Conservation (phyloP, 2,329 filamentous ascomycete species). For the Rhytidhysteron rufulum region DNA sequence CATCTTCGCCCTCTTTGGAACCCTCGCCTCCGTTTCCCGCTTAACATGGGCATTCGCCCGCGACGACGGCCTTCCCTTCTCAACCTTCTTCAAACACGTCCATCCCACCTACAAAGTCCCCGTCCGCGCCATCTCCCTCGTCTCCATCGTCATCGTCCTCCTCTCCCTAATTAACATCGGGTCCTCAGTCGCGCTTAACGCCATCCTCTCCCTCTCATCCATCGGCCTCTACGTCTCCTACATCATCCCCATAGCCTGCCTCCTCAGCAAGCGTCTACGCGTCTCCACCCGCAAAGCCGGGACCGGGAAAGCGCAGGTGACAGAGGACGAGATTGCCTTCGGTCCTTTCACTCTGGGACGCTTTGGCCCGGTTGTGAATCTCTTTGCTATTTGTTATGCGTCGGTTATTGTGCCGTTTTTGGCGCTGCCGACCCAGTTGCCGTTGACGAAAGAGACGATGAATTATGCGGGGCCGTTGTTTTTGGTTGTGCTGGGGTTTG, state of each 20-base stretch:
- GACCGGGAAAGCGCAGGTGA: too few species aligned
- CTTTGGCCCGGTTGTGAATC: slow-evolving; percentile 21
- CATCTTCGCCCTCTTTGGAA: slow-evolving; percentile 39
- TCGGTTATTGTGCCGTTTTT: slow-evolving; percentile 25
- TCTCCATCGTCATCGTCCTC: slow-evolving; percentile 30
- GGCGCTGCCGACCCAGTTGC: slow-evolving; percentile 24
- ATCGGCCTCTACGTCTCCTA: slow-evolving; percentile 31
- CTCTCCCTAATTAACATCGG: slow-evolving; percentile 22
- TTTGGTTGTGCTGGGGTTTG: slow-evolving; percentile 18
- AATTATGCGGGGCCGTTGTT: slow-evolving; percentile 30
- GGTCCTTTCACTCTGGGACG: slow-evolving; percentile 26
- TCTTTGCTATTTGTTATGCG: slow-evolving; percentile 20
- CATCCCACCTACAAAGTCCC: slow-evolving; percentile 24
- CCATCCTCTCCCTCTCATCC: slow-evolving; percentile 24
- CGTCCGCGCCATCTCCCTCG: slow-evolving; percentile 19
- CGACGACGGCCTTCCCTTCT: slow-evolving; percentile 44
- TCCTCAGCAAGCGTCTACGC: slow-evolving; percentile 13
- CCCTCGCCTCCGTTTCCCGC: slow-evolving; percentile 46
- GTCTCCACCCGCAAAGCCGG: neutral
- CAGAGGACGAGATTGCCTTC: too few species aligned
- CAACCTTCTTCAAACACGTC: slow-evolving; percentile 11
- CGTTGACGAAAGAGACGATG: slow-evolving; percentile 25
- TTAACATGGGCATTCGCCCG: slow-evolving; percentile 49
- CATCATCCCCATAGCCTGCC: slow-evolving; percentile 25
- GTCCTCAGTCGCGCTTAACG: slow-evolving; percentile 12